phyloP scores from a whole-genome alignment of 768 basidiomycete genomes.

The Agaricus blazei region DNA sequence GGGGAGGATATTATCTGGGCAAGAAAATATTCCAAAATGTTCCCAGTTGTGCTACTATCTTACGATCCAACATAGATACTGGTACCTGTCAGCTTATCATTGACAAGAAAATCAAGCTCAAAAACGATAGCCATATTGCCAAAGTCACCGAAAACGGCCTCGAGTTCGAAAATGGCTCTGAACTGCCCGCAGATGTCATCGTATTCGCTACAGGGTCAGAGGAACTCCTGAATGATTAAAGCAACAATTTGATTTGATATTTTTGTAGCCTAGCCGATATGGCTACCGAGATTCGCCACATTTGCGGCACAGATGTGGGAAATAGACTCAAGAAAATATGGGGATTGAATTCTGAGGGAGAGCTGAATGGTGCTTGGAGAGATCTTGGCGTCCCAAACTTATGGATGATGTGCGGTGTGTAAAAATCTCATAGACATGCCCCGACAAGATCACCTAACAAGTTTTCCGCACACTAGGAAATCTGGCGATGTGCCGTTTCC shows the following conservation, averaged over 20 bases:
- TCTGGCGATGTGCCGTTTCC: constrained; percentile 55
- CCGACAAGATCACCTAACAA: not conserved
- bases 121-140: constrained; percentile 49
- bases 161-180: constrained; percentile 42
- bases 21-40: not conserved
- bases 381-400: constrained; percentile 46
- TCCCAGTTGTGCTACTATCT: not conserved
- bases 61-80: constrained; percentile 32
- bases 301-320: constrained; percentile 42
- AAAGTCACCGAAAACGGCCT: constrained; percentile 39
- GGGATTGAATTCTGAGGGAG: constrained; percentile 64
- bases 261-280: constrained; percentile 40
- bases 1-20: constrained; percentile 37
- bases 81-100: constrained; percentile 57
- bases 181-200: constrained; percentile 48
- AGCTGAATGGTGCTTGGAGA: constrained; percentile 44
- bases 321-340: constrained; percentile 44
- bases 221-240: not conserved
- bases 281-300: constrained; percentile 27
- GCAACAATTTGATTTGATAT: not conserved
- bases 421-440: not conserved
- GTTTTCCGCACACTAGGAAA: constrained; percentile 33
- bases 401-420: constrained; percentile 55
- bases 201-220: constrained; percentile 55
- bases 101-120: constrained; percentile 68